Evolutionary conservation across 2,329 filamentous ascomycete genomes (phyloP), one percentile per base, ranked within the genome.

Genomic region (Hypoxylon sp.): DNA sequence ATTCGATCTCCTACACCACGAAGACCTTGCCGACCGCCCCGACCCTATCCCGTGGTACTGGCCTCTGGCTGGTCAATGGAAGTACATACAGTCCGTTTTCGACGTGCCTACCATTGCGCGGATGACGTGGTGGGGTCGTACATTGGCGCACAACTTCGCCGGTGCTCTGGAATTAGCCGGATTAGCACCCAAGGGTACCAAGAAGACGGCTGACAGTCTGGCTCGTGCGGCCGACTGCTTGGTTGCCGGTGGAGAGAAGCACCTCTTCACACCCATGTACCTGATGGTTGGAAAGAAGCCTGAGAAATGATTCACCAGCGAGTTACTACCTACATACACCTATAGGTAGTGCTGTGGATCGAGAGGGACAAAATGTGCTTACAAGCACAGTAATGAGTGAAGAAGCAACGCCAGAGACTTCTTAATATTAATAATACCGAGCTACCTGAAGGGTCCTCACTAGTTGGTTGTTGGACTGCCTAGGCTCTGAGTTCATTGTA

Each of bases 251-350:
- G 95, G 90, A 36, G 88, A 89, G 79, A 86, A 94, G 83, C 92
- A 97, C 80, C 87, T 98, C n/a, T 98, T 98, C 83, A 98, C 95
- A 1, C 95, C 95, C 62, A 98, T 98, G 95, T 98, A 97, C 83
- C 85, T 98, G 77, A 98, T 98, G 93, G 89, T 98, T 65, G 95
- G 89, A 67, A 90, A 93, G 82, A 98, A 98, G 86, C 93, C 95
- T 3, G 74, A 75, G 56, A 78, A 82, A 72, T 82, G 77, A 73
- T 56, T 52, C 19, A 46, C 21, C 3, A 19, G 9, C 2, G n/a
- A 32, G 17, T 32, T 45, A 28, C 49, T 11, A 5, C 25, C 3
- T 25, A 25, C n/a, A n/a, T n/a, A n/a, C n/a, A n/a, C n/a, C n/a
- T n/a, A n/a, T n/a, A n/a, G 6, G 30, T 17, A 13, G 43, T 38